Evolutionary conservation across 2,329 filamentous ascomycete genomes (phyloP).

Genomic region (Fusarium domesticum): DNA sequence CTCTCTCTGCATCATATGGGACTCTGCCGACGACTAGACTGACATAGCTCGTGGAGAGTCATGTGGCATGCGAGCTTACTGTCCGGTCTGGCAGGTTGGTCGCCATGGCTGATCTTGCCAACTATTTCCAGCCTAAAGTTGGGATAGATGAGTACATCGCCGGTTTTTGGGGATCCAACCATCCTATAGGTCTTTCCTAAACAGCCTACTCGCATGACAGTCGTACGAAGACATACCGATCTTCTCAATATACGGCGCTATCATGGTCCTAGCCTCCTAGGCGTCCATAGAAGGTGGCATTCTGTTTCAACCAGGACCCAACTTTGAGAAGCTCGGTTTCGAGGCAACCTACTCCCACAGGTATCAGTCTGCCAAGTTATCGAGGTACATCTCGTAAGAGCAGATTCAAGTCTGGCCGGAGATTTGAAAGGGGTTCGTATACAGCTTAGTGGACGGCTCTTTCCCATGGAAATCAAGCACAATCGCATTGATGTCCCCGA

Average conservation of each 20-base stretch:
- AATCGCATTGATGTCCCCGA: background rate
- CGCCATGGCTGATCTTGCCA: constrained; percentile 1
- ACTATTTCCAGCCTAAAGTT: background rate
- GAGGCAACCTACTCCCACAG: background rate
- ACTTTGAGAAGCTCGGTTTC: too few species aligned
- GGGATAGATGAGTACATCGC: background rate
- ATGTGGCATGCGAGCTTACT: background rate
- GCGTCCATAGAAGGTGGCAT: too few species aligned
- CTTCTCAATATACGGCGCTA: constrained; percentile 3
- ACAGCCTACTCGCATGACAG: too few species aligned
- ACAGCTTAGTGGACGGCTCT: background rate
- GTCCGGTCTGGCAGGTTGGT: constrained; percentile 4
- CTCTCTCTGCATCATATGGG: background rate
- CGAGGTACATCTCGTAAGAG: background rate
- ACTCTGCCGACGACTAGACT: background rate
- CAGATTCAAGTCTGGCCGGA: background rate
- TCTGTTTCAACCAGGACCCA: too few species aligned
- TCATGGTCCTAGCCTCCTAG: constrained; percentile 8
- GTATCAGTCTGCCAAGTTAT: background rate
- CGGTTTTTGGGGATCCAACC: constrained; percentile 1
- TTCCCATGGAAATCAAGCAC: background rate
- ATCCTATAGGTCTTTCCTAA: background rate
- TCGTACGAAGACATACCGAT: background rate
- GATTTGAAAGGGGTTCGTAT: constrained; percentile 1
- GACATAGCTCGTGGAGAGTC: background rate